Evolutionary conservation across 495 filamentous ascomycete genomes (phyloP), one percentile per base, ranked within the genome.

Genomic region (Aspergillus campestris): DNA sequence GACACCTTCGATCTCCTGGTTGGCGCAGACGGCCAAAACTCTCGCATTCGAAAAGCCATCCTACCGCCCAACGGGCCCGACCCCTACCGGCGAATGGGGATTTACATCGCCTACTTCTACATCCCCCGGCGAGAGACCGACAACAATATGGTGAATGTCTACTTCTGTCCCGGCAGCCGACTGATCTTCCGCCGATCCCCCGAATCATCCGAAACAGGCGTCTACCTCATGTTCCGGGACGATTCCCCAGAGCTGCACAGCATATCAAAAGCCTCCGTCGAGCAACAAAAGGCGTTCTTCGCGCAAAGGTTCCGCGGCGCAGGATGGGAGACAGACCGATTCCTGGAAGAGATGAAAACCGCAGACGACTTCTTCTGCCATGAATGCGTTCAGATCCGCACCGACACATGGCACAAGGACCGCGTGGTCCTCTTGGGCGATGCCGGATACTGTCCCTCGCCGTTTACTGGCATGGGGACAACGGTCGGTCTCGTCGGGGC

Each of bases 351-450:
- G 0, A 62, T 77, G 47, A 58, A 57, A 8, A 15, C 61, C 3
- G 54, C 72, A 0, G 49, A 71, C 2, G 70, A 80, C 46, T 77
- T 78, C 46, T 79, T 78, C 50, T 64, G 59, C 40, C 57, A 73
- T 27, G 55, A 60, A 27, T 42, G 55, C 3, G 47, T 66, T 0
- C 70, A 73, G 35, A 62, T 79, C 7, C 64, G 65, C 31, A 50
- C 67, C 15, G 45, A 69, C 13, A 53, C 53, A 5, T 80, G 70
- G 70, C 66, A 56, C 9, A 62, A 61, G 5, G 74, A 72, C 5
- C 61, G 75, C 3, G 66, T 78, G 1, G 70, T 71, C 1, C 62
- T 80, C 8, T 34, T 82, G 8, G 79, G 75, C 1, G 79, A 82
- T 55, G 72, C 79, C 2, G 79, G 62, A 5, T 66, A 77, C 41